Evolutionary conservation across 2,329 filamentous ascomycete species (phyloP).

Genomic region (Fusarium sp.): DNA sequence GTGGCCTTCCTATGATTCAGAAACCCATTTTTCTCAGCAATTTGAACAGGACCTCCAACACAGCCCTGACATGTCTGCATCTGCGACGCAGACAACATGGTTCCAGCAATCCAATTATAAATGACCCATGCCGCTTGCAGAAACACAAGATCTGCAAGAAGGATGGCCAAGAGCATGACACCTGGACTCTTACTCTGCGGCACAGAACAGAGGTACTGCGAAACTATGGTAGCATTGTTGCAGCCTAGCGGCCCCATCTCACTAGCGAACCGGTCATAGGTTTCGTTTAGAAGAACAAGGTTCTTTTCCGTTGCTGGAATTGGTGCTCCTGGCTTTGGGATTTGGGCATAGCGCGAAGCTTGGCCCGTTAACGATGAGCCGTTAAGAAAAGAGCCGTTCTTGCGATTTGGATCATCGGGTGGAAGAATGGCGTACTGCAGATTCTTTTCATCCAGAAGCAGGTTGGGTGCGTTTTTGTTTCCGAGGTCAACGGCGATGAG

Average conservation of each 20-base stretch:
- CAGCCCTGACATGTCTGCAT: slow-evolving; percentile 5
- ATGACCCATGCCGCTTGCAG: slow-evolving; percentile 28
- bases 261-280: background rate
- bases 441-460: background rate
- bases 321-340: background rate
- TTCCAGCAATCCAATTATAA: slow-evolving; percentile 2
- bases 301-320: background rate
- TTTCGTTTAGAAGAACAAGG: slow-evolving; percentile 11
- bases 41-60: background rate
- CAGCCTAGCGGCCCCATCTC: background rate
- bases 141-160: slow-evolving; percentile 26
- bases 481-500: slow-evolving; percentile 20
- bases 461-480: background rate
- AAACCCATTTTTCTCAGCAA: background rate
- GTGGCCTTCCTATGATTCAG: background rate
- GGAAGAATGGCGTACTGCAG: slow-evolving; percentile 21
- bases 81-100: slow-evolving; percentile 1
- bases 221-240: slow-evolving; percentile 6
- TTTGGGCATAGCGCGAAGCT: background rate
- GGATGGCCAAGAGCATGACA: slow-evolving; percentile 18
- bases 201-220: slow-evolving; percentile 26
- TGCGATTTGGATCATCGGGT: slow-evolving; percentile 13
- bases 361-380: background rate
- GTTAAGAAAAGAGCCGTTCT: background rate
- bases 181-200: slow-evolving; percentile 19